phyloP scores from a whole-genome alignment of 192 early-diverging fungal genomes.

The Backusella australiensis region DNA sequence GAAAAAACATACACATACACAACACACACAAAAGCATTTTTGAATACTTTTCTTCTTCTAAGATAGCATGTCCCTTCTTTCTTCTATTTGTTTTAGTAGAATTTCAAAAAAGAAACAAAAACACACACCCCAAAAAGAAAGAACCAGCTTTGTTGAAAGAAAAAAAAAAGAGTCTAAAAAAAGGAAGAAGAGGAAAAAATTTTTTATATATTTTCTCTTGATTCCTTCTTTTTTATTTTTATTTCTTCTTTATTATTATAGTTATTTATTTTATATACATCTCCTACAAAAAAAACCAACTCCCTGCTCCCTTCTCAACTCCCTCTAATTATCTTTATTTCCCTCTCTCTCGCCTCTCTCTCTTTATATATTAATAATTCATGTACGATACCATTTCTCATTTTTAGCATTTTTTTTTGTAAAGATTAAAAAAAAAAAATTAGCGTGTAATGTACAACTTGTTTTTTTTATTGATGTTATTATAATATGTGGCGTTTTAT shows the following conservation, averaged over 20 bases:
- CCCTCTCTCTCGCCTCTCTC: not conserved
- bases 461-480: not conserved
- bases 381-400: not conserved
- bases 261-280: not conserved
- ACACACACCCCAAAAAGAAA: not conserved
- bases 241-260: not conserved
- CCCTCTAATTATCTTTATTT: not conserved
- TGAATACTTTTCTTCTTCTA: no score
- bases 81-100: no score
- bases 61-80: no score
- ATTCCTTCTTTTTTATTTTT: not conserved
- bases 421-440: no score
- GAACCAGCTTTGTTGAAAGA: not conserved
- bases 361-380: not conserved
- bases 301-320: not conserved
- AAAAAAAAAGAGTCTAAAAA: not conserved
- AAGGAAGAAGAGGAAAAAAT: no score
- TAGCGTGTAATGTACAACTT: not conserved
- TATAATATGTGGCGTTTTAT: not conserved
- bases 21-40: no score
- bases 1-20: not conserved
- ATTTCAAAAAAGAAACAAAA: not conserved
- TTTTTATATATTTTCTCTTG: not conserved
- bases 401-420: slow-evolving; percentile 1
- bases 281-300: not conserved